A percentile compares a stretch with the other conserved stretches of the same genome.
Conservation (phyloP, 1,139 yeast species). For the Debaryomyces coudertii region DNA sequence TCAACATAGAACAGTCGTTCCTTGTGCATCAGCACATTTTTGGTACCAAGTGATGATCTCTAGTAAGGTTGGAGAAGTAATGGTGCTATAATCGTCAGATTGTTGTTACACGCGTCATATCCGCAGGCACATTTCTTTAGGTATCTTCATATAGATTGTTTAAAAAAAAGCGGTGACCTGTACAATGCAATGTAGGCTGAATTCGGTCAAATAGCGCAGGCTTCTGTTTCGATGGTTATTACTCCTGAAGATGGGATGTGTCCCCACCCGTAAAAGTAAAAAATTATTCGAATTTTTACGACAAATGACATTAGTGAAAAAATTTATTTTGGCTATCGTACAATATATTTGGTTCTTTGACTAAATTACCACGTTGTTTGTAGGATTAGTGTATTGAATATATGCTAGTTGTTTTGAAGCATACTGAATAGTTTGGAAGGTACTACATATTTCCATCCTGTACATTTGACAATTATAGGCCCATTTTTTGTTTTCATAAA, state of each 20-base stretch:
- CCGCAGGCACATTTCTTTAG: too few species aligned
- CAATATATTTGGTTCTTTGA: not conserved
- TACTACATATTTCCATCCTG: not conserved
- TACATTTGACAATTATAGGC: not conserved
- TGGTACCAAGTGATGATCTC: too few species aligned
- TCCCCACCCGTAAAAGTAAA: conserved; percentile 9
- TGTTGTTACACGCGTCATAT: too few species aligned
- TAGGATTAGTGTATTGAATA: not conserved
- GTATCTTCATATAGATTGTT: too few species aligned
- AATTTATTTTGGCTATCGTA: conserved; percentile 4
- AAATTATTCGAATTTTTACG: conserved; percentile 10
- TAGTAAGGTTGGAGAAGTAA: too few species aligned
- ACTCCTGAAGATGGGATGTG: conserved; percentile 7
- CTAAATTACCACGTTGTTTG: not conserved
- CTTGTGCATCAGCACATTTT: not conserved
- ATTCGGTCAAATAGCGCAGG: not conserved
- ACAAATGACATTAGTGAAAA: conserved; percentile 6
- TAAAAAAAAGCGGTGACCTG: not conserved
- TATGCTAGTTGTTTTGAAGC: not conserved
- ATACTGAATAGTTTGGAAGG: not conserved
- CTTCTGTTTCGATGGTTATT: not conserved
- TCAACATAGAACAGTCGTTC: not conserved
- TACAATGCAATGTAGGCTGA: not conserved
- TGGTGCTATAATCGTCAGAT: too few species aligned
- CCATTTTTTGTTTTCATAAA: not conserved